Percentiles rank a stretch among this genome's conserved stretches.
phyloP scores from a whole-genome alignment of 345 rosid genomes.

The Eucalyptus leucophloia region DNA sequence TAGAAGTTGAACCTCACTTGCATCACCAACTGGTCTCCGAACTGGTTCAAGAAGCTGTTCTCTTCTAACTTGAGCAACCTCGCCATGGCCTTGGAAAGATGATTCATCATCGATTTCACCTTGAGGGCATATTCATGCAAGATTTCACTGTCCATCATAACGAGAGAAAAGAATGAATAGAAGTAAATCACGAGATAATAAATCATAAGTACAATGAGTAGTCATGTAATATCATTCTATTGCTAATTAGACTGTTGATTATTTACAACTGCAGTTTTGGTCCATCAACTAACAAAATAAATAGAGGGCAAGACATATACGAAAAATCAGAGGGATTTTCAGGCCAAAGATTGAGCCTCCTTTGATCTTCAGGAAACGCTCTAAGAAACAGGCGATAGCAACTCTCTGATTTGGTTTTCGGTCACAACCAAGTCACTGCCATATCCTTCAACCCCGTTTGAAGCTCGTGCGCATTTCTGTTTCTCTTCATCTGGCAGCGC shows the following conservation, averaged over 20 bases:
- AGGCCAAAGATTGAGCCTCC: slow-evolving; percentile 34
- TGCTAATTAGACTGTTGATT: not conserved
- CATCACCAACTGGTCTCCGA: slow-evolving; percentile 2
- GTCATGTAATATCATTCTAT: not conserved
- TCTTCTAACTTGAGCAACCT: slow-evolving; percentile 24
- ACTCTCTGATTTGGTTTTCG: slow-evolving; percentile 34
- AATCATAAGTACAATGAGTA: not conserved
- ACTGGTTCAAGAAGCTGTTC: slow-evolving; percentile 20
- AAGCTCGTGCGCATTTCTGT: slow-evolving; percentile 16
- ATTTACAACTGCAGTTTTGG: not conserved
- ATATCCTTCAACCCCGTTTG: slow-evolving; percentile 26
- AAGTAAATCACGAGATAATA: not conserved
- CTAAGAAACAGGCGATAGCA: slow-evolving; percentile 26
- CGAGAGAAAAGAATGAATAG: not conserved
- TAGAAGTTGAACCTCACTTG: slow-evolving; percentile 40
- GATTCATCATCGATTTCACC: slow-evolving; percentile 5
- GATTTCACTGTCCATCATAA: slow-evolving; percentile 4
- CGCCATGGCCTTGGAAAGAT: slow-evolving; percentile 33
- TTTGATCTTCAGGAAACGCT: slow-evolving; percentile 23
- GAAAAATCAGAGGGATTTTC: slow-evolving; percentile 26
- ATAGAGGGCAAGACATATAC: not conserved
- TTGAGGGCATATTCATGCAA: slow-evolving; percentile 14
- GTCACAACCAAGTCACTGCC: slow-evolving; percentile 30
- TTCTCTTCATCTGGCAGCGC: slow-evolving; percentile 27
- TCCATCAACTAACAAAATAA: not conserved